Percentiles rank a stretch among this genome's conserved stretches.
Conservation (phyloP, 495 filamentous ascomycete species). For the Aspergillus egyptiacus region DNA sequence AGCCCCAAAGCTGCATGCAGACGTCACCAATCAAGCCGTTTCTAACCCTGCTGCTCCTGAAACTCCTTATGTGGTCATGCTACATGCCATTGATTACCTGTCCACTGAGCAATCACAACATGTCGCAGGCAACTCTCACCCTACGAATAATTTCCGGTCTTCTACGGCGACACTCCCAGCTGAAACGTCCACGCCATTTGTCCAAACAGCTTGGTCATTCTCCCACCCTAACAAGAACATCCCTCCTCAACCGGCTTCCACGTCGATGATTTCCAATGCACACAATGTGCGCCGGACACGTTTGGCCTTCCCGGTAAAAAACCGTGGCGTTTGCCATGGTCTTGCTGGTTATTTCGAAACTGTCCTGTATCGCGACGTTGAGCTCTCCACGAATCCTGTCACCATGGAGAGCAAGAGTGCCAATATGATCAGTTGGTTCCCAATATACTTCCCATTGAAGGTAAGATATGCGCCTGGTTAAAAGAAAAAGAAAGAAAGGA, state of each 20-base stretch:
- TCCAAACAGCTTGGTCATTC: slow-evolving; percentile 46
- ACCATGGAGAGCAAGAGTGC: slow-evolving; percentile 88
- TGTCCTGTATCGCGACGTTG: slow-evolving; percentile 75
- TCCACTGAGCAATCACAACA: slow-evolving; percentile 32
- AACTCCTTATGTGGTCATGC: slow-evolving; percentile 87
- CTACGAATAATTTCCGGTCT: slow-evolving; percentile 20
- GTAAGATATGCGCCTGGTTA: slow-evolving; percentile 39
- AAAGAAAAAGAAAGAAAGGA: neutral
- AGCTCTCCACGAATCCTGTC: slow-evolving; percentile 88
- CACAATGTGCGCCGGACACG: slow-evolving; percentile 79
- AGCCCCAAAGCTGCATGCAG: slow-evolving; percentile 78
- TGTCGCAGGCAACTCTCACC: slow-evolving; percentile 12
- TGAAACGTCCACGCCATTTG: slow-evolving; percentile 29
- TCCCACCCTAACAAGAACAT: slow-evolving; percentile 42
- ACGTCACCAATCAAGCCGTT: slow-evolving; percentile 56
- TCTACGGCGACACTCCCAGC: slow-evolving; percentile 28
- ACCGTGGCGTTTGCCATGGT: slow-evolving; percentile 82
- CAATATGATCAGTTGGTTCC: slow-evolving; percentile 99
- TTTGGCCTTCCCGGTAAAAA: slow-evolving; percentile 63
- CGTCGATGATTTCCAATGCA: slow-evolving; percentile 57
- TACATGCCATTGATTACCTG: slow-evolving; percentile 83
- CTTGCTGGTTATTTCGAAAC: slow-evolving; percentile 95
- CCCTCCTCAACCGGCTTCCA: slow-evolving; percentile 26
- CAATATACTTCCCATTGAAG: slow-evolving; percentile 95
- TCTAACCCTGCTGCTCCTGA: slow-evolving; percentile 66